phyloP scores from a whole-genome alignment of 352 stramenopile genomes.

The Globisporangium middletonii region DNA sequence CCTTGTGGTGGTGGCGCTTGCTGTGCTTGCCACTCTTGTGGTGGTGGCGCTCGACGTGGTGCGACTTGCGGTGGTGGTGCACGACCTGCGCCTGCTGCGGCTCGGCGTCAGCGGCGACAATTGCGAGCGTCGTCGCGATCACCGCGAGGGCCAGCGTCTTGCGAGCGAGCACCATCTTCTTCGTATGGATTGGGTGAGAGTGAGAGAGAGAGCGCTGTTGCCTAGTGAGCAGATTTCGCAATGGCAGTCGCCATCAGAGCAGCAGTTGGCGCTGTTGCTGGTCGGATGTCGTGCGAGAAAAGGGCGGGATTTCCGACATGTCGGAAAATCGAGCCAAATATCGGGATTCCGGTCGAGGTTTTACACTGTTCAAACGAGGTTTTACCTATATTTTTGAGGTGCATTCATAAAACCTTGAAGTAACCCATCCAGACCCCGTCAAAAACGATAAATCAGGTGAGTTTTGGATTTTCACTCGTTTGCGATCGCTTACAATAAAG shows the following conservation, averaged over 20 bases:
- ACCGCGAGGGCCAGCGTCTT: constrained; percentile 16
- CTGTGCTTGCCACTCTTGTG: not conserved
- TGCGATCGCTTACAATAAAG: no score
- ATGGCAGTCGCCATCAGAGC: not conserved
- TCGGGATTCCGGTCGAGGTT: no score
- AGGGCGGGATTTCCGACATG: no score
- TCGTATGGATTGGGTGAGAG: not conserved
- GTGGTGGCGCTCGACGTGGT: constrained; percentile 11
- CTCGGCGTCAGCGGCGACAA: constrained; percentile 6
- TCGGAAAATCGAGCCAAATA: no score
- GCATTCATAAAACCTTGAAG: constrained; percentile 9
- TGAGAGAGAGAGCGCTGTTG: not conserved
- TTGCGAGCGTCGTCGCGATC: constrained; percentile 13
- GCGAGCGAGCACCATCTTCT: constrained; percentile 13
- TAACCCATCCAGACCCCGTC: constrained; percentile 1
- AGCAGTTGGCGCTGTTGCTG: not conserved
- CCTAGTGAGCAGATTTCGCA: not conserved
- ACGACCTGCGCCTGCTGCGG: not conserved
- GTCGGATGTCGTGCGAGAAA: no score
- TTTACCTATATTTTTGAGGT: not conserved
- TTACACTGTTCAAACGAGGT: no score
- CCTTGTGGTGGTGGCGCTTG: constrained; percentile 2
- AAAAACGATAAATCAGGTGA: constrained; percentile 13
- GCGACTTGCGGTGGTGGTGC: constrained; percentile 6
- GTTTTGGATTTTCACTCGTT: not conserved